Evolutionary conservation across 768 basidiomycete species (phyloP).

Genomic region (Boletus eberwhitei): DNA sequence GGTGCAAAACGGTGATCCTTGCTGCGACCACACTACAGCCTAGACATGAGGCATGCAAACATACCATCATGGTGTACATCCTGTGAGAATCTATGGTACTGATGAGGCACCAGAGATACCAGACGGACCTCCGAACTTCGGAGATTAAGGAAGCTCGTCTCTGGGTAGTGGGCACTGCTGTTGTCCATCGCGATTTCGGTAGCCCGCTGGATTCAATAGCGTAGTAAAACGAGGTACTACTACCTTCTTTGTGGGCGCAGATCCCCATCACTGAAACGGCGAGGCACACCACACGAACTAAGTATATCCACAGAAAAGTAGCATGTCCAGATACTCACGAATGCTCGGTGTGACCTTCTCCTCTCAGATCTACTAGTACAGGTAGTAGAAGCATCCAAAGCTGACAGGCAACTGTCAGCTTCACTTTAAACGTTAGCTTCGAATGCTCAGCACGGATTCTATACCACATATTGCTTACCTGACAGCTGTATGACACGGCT

Average conservation of each 20-base stretch:
- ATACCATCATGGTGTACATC: not conserved
- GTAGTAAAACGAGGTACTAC: not conserved
- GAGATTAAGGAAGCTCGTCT: not conserved
- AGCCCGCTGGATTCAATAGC: not conserved
- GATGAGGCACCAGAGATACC: not conserved
- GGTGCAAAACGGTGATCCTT: not conserved
- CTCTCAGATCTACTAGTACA: no score
- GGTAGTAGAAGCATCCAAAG: not conserved
- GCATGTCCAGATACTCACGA: not conserved
- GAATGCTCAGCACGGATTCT: not conserved
- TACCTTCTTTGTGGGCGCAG: slow-evolving; percentile 7
- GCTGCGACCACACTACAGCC: not conserved
- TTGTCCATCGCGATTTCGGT: not conserved
- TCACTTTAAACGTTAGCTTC: not conserved
- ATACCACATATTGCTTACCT: not conserved
- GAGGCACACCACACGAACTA: not conserved
- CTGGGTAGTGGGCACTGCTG: not conserved
- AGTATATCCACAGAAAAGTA: not conserved
- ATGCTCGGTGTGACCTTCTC: not conserved
- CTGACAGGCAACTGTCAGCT: not conserved
- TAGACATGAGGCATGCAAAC: not conserved
- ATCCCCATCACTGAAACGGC: not conserved
- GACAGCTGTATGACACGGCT: not conserved
- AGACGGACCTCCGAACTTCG: not conserved
- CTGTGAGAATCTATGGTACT: not conserved